A percentile compares a stretch with the other conserved stretches of the same genome.
These are phyloP conservation scores for Madurella mycetomatis DNA, from an alignment of 2,329 filamentous ascomycete genomes.

Conservation along the genomic window DNA sequence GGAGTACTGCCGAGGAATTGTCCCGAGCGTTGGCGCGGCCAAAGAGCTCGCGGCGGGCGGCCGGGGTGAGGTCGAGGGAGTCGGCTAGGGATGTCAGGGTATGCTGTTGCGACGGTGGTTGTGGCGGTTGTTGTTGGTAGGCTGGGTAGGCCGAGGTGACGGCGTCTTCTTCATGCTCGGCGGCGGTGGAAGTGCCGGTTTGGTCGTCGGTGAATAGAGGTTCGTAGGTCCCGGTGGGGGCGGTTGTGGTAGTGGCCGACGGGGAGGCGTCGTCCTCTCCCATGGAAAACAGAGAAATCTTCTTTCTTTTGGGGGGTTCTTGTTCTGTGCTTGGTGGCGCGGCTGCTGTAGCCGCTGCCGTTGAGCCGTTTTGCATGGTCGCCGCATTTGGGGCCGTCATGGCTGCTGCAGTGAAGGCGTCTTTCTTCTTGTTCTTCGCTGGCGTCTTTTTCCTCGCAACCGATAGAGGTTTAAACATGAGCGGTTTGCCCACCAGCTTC, in stretches of 20 bases:
- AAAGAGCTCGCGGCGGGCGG: constrained; percentile 78
- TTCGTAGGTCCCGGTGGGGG: constrained; percentile 40
- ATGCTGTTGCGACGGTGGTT: constrained; percentile 33
- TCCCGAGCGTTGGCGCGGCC: constrained; percentile 50
- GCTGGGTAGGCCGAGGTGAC: constrained; percentile 24
- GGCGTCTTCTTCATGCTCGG: constrained; percentile 30
- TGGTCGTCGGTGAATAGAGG: constrained; percentile 44
- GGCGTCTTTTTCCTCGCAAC: constrained; percentile 63
- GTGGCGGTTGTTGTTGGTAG: constrained; percentile 40
- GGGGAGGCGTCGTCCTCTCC: constrained; percentile 36
- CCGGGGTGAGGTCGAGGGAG: constrained; percentile 72
- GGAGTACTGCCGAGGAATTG: constrained; percentile 25
- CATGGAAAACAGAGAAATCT: constrained; percentile 67
- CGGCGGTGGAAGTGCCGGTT: constrained; percentile 16
- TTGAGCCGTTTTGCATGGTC: constrained; percentile 16
- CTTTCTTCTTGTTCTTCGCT: constrained; percentile 60
- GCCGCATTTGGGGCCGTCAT: constrained; percentile 17
- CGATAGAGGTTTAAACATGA: constrained; percentile 86
- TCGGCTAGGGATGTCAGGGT: constrained; percentile 68
- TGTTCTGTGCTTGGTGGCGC: constrained; percentile 1
- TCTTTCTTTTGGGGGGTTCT: constrained; percentile 43
- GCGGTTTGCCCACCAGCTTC: constrained; percentile 69
- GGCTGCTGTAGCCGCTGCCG: constrained; percentile 8
- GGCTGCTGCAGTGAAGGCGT: constrained; percentile 21
- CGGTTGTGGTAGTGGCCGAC: constrained; percentile 23